These are phyloP conservation scores for Dipsacomyces acuminosporus DNA, from an alignment of 371 early-diverging fungal genomes.

Conservation along the genomic window DNA sequence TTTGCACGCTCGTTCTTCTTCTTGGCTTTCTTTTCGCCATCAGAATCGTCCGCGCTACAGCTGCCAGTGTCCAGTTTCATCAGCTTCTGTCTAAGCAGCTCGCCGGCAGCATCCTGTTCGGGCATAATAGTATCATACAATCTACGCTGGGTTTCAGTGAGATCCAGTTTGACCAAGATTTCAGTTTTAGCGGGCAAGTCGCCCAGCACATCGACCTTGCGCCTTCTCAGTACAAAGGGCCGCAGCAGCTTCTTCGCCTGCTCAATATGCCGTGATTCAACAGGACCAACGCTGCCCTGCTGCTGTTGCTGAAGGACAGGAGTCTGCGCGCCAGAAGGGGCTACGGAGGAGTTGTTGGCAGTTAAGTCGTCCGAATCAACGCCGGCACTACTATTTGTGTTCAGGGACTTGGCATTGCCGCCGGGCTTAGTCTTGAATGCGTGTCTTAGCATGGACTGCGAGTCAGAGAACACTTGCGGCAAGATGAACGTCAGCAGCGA, in stretches of 20 bases:
- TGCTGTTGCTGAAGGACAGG: constrained; percentile 7
- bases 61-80: constrained; percentile 22
- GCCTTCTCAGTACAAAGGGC: constrained; percentile 90
- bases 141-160: constrained; percentile 71
- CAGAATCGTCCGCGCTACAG: constrained; percentile 10
- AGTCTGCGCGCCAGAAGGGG: constrained; percentile 64
- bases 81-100: constrained; percentile 15
- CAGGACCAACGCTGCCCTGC: constrained; percentile 13
- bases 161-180: constrained; percentile 70
- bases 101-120: constrained; percentile 18
- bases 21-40: constrained; percentile 12
- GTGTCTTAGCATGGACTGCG: constrained; percentile 51
- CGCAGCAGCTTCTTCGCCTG: constrained; percentile 60
- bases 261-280: constrained; percentile 44
- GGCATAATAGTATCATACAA: constrained; percentile 66
- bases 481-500: constrained; percentile 90
- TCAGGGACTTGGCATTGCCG: not conserved
- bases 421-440: constrained; percentile 52
- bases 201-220: constrained; percentile 91
- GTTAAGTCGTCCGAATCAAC: constrained; percentile 61
- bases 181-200: constrained; percentile 86
- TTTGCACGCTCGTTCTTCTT: not conserved
- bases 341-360: constrained; percentile 61
- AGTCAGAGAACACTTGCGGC: constrained; percentile 75
- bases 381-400: not conserved